A percentile compares a stretch with the other conserved stretches of the same genome.
Conservation (phyloP, 129 eudicot genomes). For the Saussurea involucrata region DNA sequence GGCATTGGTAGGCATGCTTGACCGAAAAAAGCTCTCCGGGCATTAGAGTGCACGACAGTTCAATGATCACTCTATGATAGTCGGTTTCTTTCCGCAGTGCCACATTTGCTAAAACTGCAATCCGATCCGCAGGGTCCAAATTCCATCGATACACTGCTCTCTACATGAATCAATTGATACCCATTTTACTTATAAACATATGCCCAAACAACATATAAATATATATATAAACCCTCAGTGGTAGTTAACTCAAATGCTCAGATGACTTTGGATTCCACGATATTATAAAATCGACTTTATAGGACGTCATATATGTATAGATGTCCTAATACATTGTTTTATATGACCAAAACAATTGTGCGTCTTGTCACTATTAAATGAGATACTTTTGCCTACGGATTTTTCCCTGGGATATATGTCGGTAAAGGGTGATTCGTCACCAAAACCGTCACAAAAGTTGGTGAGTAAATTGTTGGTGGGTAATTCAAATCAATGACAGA, state of each 20-base stretch:
- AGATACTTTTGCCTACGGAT: too few relatives aligned
- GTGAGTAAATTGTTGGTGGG: too few relatives aligned
- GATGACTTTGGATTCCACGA: too few relatives aligned
- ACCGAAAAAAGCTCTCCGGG: conserved; percentile 59
- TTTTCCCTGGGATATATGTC: too few relatives aligned
- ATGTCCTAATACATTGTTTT: too few relatives aligned
- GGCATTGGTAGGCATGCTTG: conserved; percentile 63
- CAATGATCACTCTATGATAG: conserved; percentile 56
- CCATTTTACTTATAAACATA: not conserved
- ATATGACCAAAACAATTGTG: too few relatives aligned
- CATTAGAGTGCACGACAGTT: conserved; percentile 48
- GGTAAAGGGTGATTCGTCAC: too few relatives aligned
- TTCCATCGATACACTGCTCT: conserved; percentile 70
- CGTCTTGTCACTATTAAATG: too few relatives aligned
- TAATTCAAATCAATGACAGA: too few relatives aligned
- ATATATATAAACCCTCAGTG: not conserved
- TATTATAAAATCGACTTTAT: not conserved
- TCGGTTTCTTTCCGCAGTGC: conserved; percentile 38
- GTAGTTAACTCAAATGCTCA: not conserved
- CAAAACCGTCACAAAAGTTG: too few relatives aligned
- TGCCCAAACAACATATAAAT: not conserved
- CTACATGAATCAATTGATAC: conserved; percentile 21
- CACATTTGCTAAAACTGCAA: conserved; percentile 57
- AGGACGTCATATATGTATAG: not conserved
- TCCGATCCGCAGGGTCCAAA: conserved; percentile 69